phyloP scores from a whole-genome alignment of 768 basidiomycete species.

The Boletus eberwhitei region DNA sequence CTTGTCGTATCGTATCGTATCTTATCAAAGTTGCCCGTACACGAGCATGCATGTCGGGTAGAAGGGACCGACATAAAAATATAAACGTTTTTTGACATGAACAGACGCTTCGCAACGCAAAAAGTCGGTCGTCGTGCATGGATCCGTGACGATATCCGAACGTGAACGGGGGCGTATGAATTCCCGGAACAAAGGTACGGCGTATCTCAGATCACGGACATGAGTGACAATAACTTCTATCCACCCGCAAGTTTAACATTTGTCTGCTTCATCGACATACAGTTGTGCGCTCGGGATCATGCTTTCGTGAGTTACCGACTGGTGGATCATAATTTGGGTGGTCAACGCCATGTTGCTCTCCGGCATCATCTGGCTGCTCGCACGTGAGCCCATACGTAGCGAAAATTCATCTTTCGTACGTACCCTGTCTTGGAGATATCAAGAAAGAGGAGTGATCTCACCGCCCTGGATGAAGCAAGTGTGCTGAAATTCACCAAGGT shows the following conservation, averaged over 20 bases:
- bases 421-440: background rate
- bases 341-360: slow-evolving; percentile 3
- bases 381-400: background rate
- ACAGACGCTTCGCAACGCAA: background rate
- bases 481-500: slow-evolving; percentile 1
- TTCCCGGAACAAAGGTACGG: background rate
- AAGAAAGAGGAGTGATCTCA: slow-evolving; percentile 3
- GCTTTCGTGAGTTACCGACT: background rate
- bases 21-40: background rate
- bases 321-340: slow-evolving; percentile 6
- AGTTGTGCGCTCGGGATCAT: too few relatives aligned
- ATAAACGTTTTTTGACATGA: too few relatives aligned
- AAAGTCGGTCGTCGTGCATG: background rate
- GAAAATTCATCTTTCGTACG: background rate
- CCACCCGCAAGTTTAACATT: background rate
- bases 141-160: background rate
- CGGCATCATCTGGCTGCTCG: background rate
- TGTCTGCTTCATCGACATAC: background rate
- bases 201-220: background rate
- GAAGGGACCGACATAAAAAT: too few relatives aligned
- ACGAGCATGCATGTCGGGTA: too few relatives aligned
- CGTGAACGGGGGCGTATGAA: background rate
- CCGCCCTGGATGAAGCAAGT: slow-evolving; percentile 12
- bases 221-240: background rate
- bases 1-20: background rate